phyloP scores from a whole-genome alignment of 2,329 filamentous ascomycete species.

The Myotisia sp. region DNA sequence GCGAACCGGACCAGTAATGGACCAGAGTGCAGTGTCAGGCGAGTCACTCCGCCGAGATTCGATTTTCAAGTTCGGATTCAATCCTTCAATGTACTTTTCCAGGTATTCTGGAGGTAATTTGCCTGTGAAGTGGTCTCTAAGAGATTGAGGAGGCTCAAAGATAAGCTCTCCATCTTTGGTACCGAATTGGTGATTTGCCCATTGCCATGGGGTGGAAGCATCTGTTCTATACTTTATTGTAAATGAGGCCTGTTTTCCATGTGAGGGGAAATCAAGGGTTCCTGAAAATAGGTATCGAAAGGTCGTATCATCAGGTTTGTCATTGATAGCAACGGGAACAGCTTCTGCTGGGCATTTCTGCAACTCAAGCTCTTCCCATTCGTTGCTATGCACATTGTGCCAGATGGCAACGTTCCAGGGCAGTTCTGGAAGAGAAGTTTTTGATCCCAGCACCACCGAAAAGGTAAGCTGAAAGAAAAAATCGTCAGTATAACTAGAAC shows the following conservation, averaged over 20 bases:
- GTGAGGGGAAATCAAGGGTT: constrained; percentile 18
- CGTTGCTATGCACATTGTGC: constrained; percentile 48
- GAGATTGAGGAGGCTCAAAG: constrained; percentile 19
- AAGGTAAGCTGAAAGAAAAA: constrained; percentile 38
- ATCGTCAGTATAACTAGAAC: not conserved
- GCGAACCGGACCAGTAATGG: constrained; percentile 43
- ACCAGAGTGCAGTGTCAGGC: constrained; percentile 28
- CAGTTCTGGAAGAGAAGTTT: constrained; percentile 38
- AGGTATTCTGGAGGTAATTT: constrained; percentile 13
- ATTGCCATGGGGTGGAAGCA: constrained; percentile 28
- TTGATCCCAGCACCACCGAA: constrained; percentile 55
- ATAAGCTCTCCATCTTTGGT: constrained; percentile 30
- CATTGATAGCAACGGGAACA: constrained; percentile 19
- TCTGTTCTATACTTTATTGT: constrained; percentile 31
- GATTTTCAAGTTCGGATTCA: constrained; percentile 22
- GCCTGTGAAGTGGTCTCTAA: constrained; percentile 2
- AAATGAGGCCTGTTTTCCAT: constrained; percentile 24
- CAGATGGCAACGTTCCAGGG: constrained; percentile 63
- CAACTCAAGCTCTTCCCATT: constrained; percentile 46
- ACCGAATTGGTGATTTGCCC: constrained; percentile 30
- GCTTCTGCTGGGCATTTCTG: constrained; percentile 23
- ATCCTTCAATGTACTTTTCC: constrained; percentile 21
- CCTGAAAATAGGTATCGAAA: constrained; percentile 24
- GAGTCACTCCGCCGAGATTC: constrained; percentile 27
- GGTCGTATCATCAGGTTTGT: constrained; percentile 14